Evolutionary conservation across 768 basidiomycete genomes (phyloP).

Genomic region (Boletellus ananiceps): DNA sequence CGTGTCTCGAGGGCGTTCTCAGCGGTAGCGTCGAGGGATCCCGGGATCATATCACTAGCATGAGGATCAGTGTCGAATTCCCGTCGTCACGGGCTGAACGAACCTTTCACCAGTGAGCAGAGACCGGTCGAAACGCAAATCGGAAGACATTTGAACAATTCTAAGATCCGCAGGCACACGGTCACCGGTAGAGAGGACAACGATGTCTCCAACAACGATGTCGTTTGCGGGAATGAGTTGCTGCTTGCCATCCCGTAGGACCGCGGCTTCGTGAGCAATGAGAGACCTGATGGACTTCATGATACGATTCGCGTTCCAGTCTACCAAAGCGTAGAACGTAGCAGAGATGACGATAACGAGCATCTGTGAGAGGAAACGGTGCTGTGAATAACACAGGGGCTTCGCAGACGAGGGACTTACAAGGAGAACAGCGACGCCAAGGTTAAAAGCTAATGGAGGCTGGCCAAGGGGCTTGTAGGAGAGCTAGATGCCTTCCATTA

Average conservation of each 20-base stretch:
- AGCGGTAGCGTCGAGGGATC: constrained; percentile 42
- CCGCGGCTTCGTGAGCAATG: constrained; percentile 54
- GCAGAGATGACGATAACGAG: constrained; percentile 40
- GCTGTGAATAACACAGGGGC: background rate
- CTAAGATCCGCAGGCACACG: constrained; percentile 58
- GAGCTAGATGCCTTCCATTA: constrained; percentile 32
- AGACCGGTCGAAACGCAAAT: constrained; percentile 49
- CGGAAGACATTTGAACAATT: constrained; percentile 47
- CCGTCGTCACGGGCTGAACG: background rate
- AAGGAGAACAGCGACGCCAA: constrained; percentile 49
- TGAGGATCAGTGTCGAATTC: background rate
- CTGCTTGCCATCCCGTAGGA: constrained; percentile 47
- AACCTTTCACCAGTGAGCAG: constrained; percentile 50
- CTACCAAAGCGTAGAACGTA: constrained; percentile 47
- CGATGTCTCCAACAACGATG: constrained; percentile 54
- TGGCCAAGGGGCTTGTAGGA: constrained; percentile 49
- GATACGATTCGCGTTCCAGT: constrained; percentile 45
- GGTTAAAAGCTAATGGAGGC: constrained; percentile 40
- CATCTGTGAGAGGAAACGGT: constrained; percentile 28
- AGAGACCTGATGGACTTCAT: constrained; percentile 57
- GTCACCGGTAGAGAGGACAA: constrained; percentile 50
- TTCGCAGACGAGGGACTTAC: constrained; percentile 28
- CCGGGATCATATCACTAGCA: constrained; percentile 40
- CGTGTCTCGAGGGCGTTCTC: constrained; percentile 46
- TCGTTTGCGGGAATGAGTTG: constrained; percentile 48